Evolutionary conservation across 495 filamentous ascomycete genomes (phyloP), one percentile per base, ranked within the genome.

Genomic region (Glutinoglossum americanum): DNA sequence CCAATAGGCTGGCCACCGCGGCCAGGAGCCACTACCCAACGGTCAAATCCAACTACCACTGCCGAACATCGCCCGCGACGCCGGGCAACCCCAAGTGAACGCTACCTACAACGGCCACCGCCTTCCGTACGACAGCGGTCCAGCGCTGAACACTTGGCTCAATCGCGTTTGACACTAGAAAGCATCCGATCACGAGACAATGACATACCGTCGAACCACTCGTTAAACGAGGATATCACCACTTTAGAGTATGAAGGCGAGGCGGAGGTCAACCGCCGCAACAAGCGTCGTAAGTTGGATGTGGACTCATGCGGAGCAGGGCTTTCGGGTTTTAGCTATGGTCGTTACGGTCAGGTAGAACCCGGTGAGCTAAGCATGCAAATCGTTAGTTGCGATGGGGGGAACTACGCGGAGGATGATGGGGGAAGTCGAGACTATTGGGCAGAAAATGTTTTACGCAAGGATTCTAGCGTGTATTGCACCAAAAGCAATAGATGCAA

Each of bases 311-410:
- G 71, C 11, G 64, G 69, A 8, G 68, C 76, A 35, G 73, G 72
- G 15, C 72, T 77, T 25, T 72, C 73, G 51, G 76, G 75, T 4
- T 82, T 89, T 56, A 79, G 75, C 57, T 94, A 94, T 60, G 89
- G 87, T 1, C 78, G 80, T 61, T 84, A 80, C 64, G 89, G 89
- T 19, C 88, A 94, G 64, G 82, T 89, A 6, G 83, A 89, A 35
- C 76, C 87, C 0, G 87, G 87, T 13, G 72, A 76, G 59, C 68
- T 95, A 58, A 80, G 76, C 58, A 89, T 95, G 86, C 83, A 92
- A 64, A 77, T 95, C 55, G 78, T 81, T 19, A 87, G 79, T 72
- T 97, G 89, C 64, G 90, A 96, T 69, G 90, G 89, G 53, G 90
- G 89, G 1, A 76, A 80, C 23, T 89, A 82, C 65, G 65, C 72